Conservation (phyloP, 169 alveolate species). For the Plasmodium vinckei region DNA sequence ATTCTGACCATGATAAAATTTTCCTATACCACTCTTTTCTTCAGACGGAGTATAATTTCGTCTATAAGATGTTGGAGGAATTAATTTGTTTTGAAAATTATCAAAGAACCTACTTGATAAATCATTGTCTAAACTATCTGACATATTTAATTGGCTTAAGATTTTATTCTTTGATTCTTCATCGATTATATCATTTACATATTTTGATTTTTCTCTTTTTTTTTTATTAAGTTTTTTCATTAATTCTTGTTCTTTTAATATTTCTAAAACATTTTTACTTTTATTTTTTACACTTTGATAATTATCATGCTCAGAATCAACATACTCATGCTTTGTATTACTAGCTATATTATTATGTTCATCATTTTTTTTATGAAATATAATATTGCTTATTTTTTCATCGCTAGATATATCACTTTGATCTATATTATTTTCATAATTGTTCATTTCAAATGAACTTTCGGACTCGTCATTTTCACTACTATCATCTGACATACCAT, state of each 20-base stretch:
- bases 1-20: background rate
- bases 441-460: no score
- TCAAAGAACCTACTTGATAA: constrained; percentile 5
- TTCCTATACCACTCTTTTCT: background rate
- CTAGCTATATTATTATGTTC: no score
- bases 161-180: constrained; percentile 44
- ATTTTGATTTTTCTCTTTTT: constrained; percentile 26
- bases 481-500: background rate
- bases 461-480: background rate
- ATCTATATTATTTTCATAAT: background rate
- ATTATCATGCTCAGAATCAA: background rate
- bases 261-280: constrained; percentile 24
- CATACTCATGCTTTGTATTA: background rate
- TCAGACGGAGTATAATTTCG: background rate
- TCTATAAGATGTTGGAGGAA: constrained; percentile 34
- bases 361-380: no score
- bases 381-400: no score
- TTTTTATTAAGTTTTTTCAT: constrained; percentile 25
- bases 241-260: constrained; percentile 20
- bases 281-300: background rate
- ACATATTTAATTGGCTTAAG: constrained; percentile 1
- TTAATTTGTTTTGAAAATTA: background rate
- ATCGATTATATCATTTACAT: constrained; percentile 19
- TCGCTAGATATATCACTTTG: background rate
- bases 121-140: background rate